phyloP scores from a whole-genome alignment of 805 yeast genomes.

The Candida wancherniae region DNA sequence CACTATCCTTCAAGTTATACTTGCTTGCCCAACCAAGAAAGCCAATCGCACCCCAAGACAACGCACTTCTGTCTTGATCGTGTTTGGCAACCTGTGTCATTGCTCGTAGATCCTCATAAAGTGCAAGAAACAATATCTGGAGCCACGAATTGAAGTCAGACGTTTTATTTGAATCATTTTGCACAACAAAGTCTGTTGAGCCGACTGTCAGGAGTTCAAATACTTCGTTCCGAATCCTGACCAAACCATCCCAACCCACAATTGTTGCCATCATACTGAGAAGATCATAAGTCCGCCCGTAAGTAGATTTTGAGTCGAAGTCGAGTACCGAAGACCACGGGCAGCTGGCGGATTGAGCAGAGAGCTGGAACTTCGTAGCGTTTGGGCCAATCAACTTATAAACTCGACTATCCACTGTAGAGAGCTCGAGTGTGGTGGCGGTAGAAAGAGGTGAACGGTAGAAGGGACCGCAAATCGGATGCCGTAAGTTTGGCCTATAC shows the following conservation, averaged over 20 bases:
- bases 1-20: slow-evolving; percentile 33
- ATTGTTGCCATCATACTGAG: slow-evolving; percentile 61
- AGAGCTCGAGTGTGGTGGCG: slow-evolving; percentile 29
- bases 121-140: slow-evolving; percentile 63
- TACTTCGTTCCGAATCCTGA: slow-evolving; percentile 59
- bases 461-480: slow-evolving; percentile 34
- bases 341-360: slow-evolving; percentile 30
- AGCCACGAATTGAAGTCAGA: slow-evolving; percentile 69
- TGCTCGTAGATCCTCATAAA: slow-evolving; percentile 54
- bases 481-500: slow-evolving; percentile 28
- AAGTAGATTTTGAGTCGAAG: slow-evolving; percentile 31
- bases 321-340: slow-evolving; percentile 27
- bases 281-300: slow-evolving; percentile 55
- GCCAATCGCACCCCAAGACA: slow-evolving; percentile 75
- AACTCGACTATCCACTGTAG: slow-evolving; percentile 31
- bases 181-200: slow-evolving; percentile 14
- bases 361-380: slow-evolving; percentile 22
- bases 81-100: slow-evolving; percentile 23
- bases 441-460: slow-evolving; percentile 33
- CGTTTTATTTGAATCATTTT: slow-evolving; percentile 18
- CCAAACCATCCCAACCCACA: slow-evolving; percentile 79
- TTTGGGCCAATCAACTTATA: slow-evolving; percentile 25
- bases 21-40: slow-evolving; percentile 35
- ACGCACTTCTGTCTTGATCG: slow-evolving; percentile 46
- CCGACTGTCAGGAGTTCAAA: slow-evolving; percentile 39